Percentiles rank a stretch among this genome's conserved stretches.
phyloP scores from a whole-genome alignment of 768 basidiomycete species.

The Suillus brevipes region DNA sequence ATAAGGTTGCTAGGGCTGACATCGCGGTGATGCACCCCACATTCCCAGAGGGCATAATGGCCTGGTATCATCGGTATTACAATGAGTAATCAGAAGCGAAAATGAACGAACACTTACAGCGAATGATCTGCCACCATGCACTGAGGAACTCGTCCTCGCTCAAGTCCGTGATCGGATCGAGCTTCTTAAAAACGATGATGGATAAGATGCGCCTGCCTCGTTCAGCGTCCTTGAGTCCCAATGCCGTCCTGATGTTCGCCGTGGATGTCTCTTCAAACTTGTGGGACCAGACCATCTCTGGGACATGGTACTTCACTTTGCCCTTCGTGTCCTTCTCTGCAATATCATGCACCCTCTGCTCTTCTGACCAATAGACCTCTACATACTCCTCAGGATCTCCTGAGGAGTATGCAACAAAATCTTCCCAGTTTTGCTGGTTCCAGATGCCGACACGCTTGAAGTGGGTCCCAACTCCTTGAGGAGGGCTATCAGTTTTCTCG shows the following conservation, averaged over 20 bases:
- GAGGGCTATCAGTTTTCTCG: too few relatives aligned
- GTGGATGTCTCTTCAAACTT: slow-evolving; percentile 4
- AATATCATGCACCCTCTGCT: too few relatives aligned
- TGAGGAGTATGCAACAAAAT: too few relatives aligned
- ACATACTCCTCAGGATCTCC: too few relatives aligned
- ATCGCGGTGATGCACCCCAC: not conserved
- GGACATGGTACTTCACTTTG: not conserved
- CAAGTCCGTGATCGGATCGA: slow-evolving; percentile 6
- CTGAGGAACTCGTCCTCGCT: not conserved
- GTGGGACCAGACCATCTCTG: not conserved
- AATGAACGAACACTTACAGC: not conserved
- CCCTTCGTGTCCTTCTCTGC: not conserved
- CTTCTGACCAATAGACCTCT: too few relatives aligned
- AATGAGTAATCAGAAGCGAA: not conserved
- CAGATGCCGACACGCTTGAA: too few relatives aligned
- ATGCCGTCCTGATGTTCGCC: not conserved
- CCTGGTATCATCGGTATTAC: not conserved
- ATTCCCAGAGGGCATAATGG: slow-evolving; percentile 5
- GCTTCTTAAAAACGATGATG: slow-evolving; percentile 4
- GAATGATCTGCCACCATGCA: slow-evolving; percentile 11
- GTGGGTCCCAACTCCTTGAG: too few relatives aligned
- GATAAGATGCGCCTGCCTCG: slow-evolving; percentile 10
- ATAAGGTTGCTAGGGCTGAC: slow-evolving; percentile 11
- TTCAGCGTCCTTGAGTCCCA: not conserved
- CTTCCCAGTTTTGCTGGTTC: too few relatives aligned